A percentile compares a stretch with the other conserved stretches of the same genome.
These are phyloP conservation scores for Castanea sativa DNA, from an alignment of 306 rosid species.

Conservation along the genomic window DNA sequence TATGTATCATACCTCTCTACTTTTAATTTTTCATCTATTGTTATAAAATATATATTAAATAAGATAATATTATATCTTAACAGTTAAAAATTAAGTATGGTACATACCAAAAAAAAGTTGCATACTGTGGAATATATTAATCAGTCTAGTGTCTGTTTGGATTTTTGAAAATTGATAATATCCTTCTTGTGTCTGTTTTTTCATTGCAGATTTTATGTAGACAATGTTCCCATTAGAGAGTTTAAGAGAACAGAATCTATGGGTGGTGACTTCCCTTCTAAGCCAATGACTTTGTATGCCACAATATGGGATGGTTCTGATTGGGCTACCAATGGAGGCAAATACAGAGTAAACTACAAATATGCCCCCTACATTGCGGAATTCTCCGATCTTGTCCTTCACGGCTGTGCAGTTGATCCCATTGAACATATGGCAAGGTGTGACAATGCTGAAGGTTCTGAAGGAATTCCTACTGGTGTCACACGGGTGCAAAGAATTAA, in stretches of 20 bases:
- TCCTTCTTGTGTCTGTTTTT: not conserved
- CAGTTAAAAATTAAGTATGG: too few species aligned
- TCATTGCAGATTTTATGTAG: conserved; percentile 78
- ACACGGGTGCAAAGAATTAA: conserved; percentile 42
- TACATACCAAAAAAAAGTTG: too few species aligned
- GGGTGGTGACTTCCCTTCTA: conserved; percentile 94
- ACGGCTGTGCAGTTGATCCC: conserved; percentile 89
- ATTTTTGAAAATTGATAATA: not conserved
- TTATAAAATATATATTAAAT: too few species aligned
- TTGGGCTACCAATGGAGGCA: conserved; percentile 99
- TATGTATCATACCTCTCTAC: too few species aligned
- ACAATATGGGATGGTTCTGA: conserved; percentile 97
- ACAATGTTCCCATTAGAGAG: conserved; percentile 84
- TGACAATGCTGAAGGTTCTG: conserved; percentile 36
- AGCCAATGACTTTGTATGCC: conserved; percentile 91
- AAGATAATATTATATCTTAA: too few species aligned
- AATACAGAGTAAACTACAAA: conserved; percentile 86
- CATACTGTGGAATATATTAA: not conserved
- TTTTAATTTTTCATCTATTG: too few species aligned
- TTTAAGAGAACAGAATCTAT: conserved; percentile 62
- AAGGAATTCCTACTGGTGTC: conserved; percentile 46
- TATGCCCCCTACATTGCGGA: conserved; percentile 76
- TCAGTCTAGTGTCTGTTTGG: not conserved
- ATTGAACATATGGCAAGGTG: conserved; percentile 54
- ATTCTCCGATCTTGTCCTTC: conserved; percentile 76